Percentiles rank a stretch among this genome's conserved stretches.
These are phyloP conservation scores for slime mould (Dictyostelium discoideum) DNA, from an alignment of 78 protist species.

Conservation along the genomic window DNA sequence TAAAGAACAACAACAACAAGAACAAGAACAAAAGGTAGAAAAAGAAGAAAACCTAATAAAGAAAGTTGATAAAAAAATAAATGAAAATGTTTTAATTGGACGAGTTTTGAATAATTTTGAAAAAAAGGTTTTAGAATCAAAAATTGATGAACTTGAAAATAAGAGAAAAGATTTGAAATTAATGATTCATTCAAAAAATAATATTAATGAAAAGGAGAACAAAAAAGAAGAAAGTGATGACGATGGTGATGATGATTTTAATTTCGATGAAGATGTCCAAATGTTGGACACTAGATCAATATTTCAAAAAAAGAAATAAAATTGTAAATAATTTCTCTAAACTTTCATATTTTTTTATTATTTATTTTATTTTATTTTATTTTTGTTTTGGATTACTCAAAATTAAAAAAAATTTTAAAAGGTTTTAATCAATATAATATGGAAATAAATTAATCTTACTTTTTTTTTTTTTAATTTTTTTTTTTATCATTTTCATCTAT, in stretches of 20 bases:
- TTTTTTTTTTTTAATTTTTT: too few relatives aligned
- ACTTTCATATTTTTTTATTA: too few relatives aligned
- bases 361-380: too few relatives aligned
- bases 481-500: too few relatives aligned
- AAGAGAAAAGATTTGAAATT: neutral
- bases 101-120: neutral
- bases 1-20: neutral
- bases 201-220: neutral
- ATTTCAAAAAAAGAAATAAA: neutral
- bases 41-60: neutral
- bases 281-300: neutral
- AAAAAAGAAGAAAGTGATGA: neutral
- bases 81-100: neutral
- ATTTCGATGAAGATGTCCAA: neutral
- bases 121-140: neutral
- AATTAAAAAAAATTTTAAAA: neutral
- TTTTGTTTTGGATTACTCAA: too few relatives aligned
- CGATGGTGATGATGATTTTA: neutral
- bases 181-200: neutral
- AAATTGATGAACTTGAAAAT: neutral
- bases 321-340: neutral
- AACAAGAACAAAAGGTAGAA: neutral
- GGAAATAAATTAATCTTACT: too few relatives aligned
- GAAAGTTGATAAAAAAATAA: neutral
- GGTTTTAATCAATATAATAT: too few relatives aligned